A percentile compares a stretch with the other conserved stretches of the same genome.
phyloP scores from a whole-genome alignment of 768 basidiomycete genomes.

The Daedaleopsis sinensis region DNA sequence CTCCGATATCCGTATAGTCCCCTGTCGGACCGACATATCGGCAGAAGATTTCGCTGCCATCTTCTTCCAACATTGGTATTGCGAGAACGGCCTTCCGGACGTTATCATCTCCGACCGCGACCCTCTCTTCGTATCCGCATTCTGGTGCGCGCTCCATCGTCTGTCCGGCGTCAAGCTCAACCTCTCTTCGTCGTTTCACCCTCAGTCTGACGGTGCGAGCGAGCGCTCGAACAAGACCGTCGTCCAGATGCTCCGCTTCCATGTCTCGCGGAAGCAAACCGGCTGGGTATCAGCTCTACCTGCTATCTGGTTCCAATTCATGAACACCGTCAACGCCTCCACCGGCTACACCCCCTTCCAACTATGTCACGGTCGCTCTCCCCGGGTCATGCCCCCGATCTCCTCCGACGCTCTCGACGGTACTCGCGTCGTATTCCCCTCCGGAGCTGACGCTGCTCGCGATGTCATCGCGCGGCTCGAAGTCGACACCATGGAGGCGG shows the following conservation, averaged over 20 bases:
- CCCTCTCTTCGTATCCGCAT: conserved; percentile 7
- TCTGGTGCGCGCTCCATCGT: conserved; percentile 7
- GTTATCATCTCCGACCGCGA: conserved; percentile 25
- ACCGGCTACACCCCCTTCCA: conserved; percentile 27
- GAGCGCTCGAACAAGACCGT: conserved; percentile 43
- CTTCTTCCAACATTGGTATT: not conserved
- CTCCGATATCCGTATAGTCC: no score
- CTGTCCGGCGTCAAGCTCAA: conserved; percentile 13
- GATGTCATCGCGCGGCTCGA: no score
- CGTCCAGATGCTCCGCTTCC: conserved; percentile 40
- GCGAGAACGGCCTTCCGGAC: conserved; percentile 21
- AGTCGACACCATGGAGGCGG: no score
- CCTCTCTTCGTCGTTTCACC: conserved; percentile 46
- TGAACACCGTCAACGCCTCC: conserved; percentile 38
- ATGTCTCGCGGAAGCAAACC: conserved; percentile 42
- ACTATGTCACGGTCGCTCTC: conserved; percentile 8
- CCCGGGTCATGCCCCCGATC: not conserved
- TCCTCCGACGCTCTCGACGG: conserved; percentile 14
- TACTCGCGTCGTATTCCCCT: not conserved
- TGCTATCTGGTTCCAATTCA: conserved; percentile 45
- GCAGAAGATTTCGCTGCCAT: no score
- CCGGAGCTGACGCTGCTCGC: not conserved
- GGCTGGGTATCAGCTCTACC: conserved; percentile 46
- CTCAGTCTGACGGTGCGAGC: conserved; percentile 43
- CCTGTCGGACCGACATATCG: no score